These are phyloP conservation scores for Wickerhamiella allomyrinae DNA, from an alignment of 805 yeast genomes.

Conservation along the genomic window DNA sequence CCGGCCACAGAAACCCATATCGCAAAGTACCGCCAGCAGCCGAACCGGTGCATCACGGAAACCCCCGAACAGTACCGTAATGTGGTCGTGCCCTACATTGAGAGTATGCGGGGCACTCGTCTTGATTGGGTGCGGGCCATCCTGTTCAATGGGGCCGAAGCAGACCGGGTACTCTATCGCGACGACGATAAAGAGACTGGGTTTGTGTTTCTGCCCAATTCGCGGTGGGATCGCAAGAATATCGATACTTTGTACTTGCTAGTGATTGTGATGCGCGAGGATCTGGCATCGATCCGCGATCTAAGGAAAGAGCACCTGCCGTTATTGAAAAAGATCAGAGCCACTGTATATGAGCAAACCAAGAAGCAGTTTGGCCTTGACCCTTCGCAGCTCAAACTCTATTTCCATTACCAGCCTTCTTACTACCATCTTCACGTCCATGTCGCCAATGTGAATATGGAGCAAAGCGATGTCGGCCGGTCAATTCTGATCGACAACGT, in stretches of 20 bases:
- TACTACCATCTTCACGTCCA: constrained; percentile 94
- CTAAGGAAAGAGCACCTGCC: constrained; percentile 43
- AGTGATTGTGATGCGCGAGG: constrained; percentile 55
- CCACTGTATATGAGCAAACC: constrained; percentile 35
- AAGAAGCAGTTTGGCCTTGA: constrained; percentile 34
- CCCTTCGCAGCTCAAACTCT: constrained; percentile 51
- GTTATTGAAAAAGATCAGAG: constrained; percentile 38
- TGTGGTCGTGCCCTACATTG: constrained; percentile 61
- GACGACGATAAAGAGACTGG: constrained; percentile 42
- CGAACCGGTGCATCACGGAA: constrained; percentile 51
- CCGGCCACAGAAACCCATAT: constrained; percentile 87
- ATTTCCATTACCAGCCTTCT: constrained; percentile 85
- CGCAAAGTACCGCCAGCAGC: constrained; percentile 52
- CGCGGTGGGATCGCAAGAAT: constrained; percentile 79
- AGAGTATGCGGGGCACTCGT: constrained; percentile 59
- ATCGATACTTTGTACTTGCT: constrained; percentile 61
- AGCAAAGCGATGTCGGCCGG: constrained; percentile 63
- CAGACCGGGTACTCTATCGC: constrained; percentile 61
- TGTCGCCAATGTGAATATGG: constrained; percentile 58
- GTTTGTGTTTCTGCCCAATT: constrained; percentile 75
- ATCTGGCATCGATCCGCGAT: constrained; percentile 65
- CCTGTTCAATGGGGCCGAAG: constrained; percentile 65
- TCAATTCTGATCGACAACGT: constrained; percentile 72
- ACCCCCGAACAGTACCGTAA: constrained; percentile 60
- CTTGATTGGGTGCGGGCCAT: constrained; percentile 86